Base-by-base conservation (phyloP, 2,329 filamentous ascomycete species). In the Fusarium sp. region DNA sequence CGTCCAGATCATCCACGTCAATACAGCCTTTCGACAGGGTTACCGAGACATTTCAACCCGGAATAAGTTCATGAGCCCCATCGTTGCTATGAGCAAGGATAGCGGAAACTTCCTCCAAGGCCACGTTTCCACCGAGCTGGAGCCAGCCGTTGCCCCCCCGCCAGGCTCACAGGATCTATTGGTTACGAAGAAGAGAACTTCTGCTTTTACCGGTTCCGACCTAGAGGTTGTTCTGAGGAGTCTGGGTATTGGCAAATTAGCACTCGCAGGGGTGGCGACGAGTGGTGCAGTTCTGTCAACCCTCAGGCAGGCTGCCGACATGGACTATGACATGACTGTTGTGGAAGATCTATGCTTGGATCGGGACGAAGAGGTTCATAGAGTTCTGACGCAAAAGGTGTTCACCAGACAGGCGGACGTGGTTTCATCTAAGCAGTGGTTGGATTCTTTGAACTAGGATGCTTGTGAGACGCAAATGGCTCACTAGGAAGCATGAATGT, bases 391-490 rank as follows among this genome's bases (percentile, higher is more conserved):
- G 1, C n/a, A 54, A 27, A 54, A 54, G 51, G 39, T 54, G 23
- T 54, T 54, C 28, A 15, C 51, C 3, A 54, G 54, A 84, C 37
- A 84, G 18, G 48, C 48, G 1, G 36, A 31, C 3, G 27, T 51
- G 36, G 13, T 34, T 27, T 51, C 48, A 9, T 36, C 48, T 9
- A 51, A 39, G 13, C 16, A 51, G 18, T 51, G 48, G 48, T n/a
- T 37, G 15, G 16, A n/a, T 6, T 51, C 48, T 12, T 28, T 51
- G 18, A 51, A 51, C 34, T 51, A 39, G 18, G 23, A 23, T 23
- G 23, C 23, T 23, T 23, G 3, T 23, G 23, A 5, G 23, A 23
- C 23, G 23, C 23, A 23, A 23, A 23, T 23, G 23, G 23, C 23
- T 23, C 23, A 23, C 23, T 4, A 23, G 23, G 23, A 23, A 23